Percentiles rank a stretch among this genome's conserved stretches.
phyloP scores from a whole-genome alignment of 2,329 filamentous ascomycete genomes.

The Gremmenia infestans region DNA sequence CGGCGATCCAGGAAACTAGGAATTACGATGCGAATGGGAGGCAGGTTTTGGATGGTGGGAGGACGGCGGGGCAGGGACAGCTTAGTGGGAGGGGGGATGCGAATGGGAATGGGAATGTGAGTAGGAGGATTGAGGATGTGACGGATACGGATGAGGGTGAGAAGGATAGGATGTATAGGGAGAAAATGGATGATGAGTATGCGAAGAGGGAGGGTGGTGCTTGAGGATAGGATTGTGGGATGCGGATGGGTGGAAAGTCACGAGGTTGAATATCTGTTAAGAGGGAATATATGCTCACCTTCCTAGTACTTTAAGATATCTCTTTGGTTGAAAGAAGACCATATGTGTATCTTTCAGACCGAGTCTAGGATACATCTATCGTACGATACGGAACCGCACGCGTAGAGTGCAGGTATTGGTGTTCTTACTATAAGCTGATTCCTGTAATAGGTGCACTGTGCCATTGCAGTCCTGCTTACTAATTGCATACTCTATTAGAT shows the following conservation, averaged over 20 bases:
- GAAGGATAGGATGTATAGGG: background rate
- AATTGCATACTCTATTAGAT: no score
- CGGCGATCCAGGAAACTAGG: constrained; percentile 2
- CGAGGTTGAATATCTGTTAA: no score
- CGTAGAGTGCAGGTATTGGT: no score
- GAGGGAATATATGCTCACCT: no score
- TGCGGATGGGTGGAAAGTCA: background rate
- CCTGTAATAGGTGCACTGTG: no score
- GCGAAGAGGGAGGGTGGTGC: constrained; percentile 1
- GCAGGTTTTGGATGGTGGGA: constrained; percentile 4
- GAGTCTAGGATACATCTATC: no score
- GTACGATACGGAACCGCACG: no score
- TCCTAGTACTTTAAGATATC: no score
- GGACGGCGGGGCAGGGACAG: background rate
- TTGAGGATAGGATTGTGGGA: background rate
- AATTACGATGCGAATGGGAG: constrained; percentile 2
- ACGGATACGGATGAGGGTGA: background rate
- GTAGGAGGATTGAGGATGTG: constrained; percentile 5
- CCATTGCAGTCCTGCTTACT: no score
- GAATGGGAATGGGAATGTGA: background rate
- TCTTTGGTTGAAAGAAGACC: no score
- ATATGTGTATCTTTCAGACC: no score
- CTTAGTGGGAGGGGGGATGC: background rate
- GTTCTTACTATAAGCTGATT: no score
- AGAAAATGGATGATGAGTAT: constrained; percentile 2